Evolutionary conservation across 345 rosid species (phyloP).

Genomic region (Excoecaria agallocha): DNA sequence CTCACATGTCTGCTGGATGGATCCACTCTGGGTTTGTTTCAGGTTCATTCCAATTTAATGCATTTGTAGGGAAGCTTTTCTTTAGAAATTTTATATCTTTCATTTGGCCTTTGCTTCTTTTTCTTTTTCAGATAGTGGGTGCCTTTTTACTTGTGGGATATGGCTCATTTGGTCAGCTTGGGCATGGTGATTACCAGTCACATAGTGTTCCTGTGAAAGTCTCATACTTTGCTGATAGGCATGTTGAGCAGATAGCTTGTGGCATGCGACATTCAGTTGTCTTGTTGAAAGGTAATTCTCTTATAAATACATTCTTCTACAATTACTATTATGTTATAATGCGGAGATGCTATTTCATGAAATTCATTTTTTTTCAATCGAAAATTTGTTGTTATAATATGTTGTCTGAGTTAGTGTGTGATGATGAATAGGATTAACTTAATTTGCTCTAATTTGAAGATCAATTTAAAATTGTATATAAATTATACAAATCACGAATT

Average conservation of each 20-base stretch:
- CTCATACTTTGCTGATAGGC: constrained; percentile 48
- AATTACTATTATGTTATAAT: neutral
- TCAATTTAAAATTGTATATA: constrained; percentile 8
- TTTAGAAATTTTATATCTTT: neutral
- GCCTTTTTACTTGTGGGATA: constrained; percentile 78
- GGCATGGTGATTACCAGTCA: constrained; percentile 70
- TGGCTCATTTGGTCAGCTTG: constrained; percentile 96
- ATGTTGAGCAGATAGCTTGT: constrained; percentile 65
- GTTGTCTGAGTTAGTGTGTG: neutral
- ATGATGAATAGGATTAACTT: neutral
- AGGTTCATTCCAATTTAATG: constrained; percentile 39
- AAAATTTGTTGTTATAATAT: neutral
- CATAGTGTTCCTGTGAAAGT: constrained; percentile 54
- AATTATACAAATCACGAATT: too few relatives aligned
- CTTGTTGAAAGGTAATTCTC: constrained; percentile 56
- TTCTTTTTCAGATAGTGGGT: constrained; percentile 43
- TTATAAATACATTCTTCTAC: neutral
- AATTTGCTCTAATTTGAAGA: neutral
- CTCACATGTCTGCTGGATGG: constrained; percentile 86
- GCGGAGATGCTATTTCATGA: constrained; percentile 1
- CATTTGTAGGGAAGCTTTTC: neutral
- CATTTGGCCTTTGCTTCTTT: neutral
- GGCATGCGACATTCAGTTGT: constrained; percentile 97
- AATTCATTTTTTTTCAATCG: neutral
- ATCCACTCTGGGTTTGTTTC: constrained; percentile 83